These are phyloP conservation scores for Pichia sp. DNA, from an alignment of 1,139 yeast species.

Conservation along the genomic window DNA sequence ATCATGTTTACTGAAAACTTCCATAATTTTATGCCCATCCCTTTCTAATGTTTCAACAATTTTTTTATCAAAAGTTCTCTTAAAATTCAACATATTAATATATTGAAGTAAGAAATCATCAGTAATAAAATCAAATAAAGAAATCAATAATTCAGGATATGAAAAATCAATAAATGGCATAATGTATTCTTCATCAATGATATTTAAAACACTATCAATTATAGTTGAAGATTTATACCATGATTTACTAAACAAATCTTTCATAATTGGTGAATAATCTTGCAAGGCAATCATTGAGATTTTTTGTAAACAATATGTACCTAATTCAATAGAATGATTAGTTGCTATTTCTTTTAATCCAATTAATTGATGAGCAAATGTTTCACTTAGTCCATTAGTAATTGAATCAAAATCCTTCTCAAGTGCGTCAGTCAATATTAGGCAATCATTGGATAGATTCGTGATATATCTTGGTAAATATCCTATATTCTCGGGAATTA, in stretches of 20 bases:
- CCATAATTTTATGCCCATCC: slow-evolving; percentile 57
- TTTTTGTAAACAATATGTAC: slow-evolving; percentile 24
- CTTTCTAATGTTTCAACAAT: slow-evolving; percentile 54
- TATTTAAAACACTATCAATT: slow-evolving; percentile 43
- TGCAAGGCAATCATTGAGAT: slow-evolving; percentile 34
- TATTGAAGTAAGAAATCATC: slow-evolving; percentile 42
- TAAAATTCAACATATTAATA: slow-evolving; percentile 41
- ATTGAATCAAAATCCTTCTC: slow-evolving; percentile 20
- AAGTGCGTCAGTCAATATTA: slow-evolving; percentile 26
- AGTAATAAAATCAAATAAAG: slow-evolving; percentile 34
- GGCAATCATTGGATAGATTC: slow-evolving; percentile 26
- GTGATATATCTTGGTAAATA: slow-evolving; percentile 28
- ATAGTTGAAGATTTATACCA: slow-evolving; percentile 35
- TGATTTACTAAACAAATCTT: slow-evolving; percentile 20
- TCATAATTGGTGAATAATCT: slow-evolving; percentile 35
- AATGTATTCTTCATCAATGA: slow-evolving; percentile 33
- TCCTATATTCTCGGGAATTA: slow-evolving; percentile 18
- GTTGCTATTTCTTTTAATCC: slow-evolving; percentile 16
- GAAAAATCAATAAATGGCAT: slow-evolving; percentile 18
- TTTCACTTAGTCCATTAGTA: slow-evolving; percentile 19
- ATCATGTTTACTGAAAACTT: slow-evolving; percentile 14
- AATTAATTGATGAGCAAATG: slow-evolving; percentile 20
- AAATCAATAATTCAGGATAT: slow-evolving; percentile 25
- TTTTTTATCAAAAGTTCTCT: slow-evolving; percentile 42
- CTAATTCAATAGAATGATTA: slow-evolving; percentile 20